Evolutionary conservation across 164 flowering plant genomes (phyloP), one percentile per base, ranked within the genome.

Genomic region (Magnolia officinalis): DNA sequence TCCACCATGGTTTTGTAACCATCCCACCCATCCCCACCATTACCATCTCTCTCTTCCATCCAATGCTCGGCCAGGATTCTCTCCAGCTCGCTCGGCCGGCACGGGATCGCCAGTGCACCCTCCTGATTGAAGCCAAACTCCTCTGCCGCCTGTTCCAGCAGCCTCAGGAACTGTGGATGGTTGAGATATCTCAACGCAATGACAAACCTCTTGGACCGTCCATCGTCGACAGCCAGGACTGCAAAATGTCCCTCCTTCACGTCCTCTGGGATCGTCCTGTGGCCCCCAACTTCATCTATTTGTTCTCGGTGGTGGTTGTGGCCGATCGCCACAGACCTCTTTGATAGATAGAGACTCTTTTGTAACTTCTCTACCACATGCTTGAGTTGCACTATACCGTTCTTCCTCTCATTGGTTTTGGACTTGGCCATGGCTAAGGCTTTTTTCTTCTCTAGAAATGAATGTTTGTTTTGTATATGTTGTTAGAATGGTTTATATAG

Each of bases 11-110:
- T 23, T 37, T 74, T 45, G 20, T 67, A 70, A 18, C 63, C 49
- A 14, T 8, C 71, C 71, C 72, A 37, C 16, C 55, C 65, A 16
- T 19, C 63, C 10, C 65, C 50, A 31, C 50, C 49, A 68, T 68
- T 29, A 5, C 8, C 67, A 58, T 26, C 52, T 52, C 69, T 76
- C 73, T 76, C 69, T 24, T 52, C 31, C 61, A 23, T 72, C 70
- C 81, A 74, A 31, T 74, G 63, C 45, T 50, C 79, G 10, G 51
- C 69, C 49, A 77, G 63, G 51, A 81, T 79, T 70, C 78, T 78
- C 70, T 81, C 75, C 31, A 81, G 79, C 80, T 79, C 80, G 71
- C 78, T 69, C 55, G 82, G 70, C 63, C 77, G 70, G 74, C 85
- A 83, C 9, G 81, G 83, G 18, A 81, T 59, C 29, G 71, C 73